A percentile compares a stretch with the other conserved stretches of the same genome.
Evolutionary conservation across 352 stramenopile species (phyloP).

Genomic region (Globisporangium nodosum): DNA sequence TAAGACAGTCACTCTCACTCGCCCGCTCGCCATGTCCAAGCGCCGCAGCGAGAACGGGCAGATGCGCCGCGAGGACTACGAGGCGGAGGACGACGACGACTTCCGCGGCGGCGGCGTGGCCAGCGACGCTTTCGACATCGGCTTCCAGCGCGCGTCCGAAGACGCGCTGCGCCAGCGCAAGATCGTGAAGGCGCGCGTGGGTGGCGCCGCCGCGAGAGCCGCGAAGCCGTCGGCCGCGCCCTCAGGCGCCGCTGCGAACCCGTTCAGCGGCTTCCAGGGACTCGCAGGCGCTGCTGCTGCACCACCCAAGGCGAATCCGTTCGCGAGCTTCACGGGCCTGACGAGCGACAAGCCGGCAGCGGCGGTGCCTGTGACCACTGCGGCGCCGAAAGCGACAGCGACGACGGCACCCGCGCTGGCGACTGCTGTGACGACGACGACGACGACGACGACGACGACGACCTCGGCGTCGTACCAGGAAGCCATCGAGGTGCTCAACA

Average conservation of each 20-base stretch:
- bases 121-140: conserved; percentile 43
- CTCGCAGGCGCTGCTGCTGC: conserved; percentile 20
- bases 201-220: conserved; percentile 12
- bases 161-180: conserved; percentile 64
- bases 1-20: too few species aligned
- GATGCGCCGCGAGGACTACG: conserved; percentile 84
- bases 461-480: conserved; percentile 47
- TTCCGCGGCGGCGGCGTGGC: conserved; percentile 19
- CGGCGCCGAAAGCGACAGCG: conserved; percentile 2
- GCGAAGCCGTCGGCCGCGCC: conserved; percentile 9
- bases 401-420: background rate
- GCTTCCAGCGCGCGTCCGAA: conserved; percentile 70
- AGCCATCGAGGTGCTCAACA: conserved; percentile 79
- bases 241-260: conserved; percentile 18
- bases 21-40: conserved; percentile 54
- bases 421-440: background rate
- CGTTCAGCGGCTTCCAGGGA: conserved; percentile 45
- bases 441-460: background rate
- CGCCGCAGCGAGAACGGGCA: conserved; percentile 81
- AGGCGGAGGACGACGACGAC: conserved; percentile 36
- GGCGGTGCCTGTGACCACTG: background rate
- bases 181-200: conserved; percentile 68
- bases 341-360: conserved; percentile 14
- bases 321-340: conserved; percentile 61
- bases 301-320: conserved; percentile 37